phyloP scores from a whole-genome alignment of 306 rosid genomes.

The Corylus americana region DNA sequence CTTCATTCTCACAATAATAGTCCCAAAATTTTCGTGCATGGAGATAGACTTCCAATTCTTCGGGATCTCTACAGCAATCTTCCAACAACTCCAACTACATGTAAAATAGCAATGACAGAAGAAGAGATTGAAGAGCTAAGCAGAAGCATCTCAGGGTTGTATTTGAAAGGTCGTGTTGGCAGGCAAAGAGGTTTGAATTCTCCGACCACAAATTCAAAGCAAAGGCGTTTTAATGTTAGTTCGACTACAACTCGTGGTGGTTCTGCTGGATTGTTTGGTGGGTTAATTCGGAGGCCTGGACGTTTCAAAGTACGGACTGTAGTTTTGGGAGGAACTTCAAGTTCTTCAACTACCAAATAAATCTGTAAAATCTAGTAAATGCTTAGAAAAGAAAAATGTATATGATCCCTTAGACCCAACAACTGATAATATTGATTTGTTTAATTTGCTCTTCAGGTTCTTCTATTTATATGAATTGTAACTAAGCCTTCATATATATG shows the following conservation, averaged over 20 bases:
- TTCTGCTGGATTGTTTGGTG: background rate
- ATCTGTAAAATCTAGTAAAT: background rate
- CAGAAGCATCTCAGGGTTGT: background rate
- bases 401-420: no score
- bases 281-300: constrained; percentile 10
- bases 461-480: no score
- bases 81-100: background rate
- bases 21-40: background rate
- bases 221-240: background rate
- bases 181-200: background rate
- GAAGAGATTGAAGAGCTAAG: background rate
- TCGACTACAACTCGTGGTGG: background rate
- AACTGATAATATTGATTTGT: no score
- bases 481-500: no score
- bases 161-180: background rate
- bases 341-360: background rate
- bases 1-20: background rate
- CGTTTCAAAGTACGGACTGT: constrained; percentile 35
- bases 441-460: no score
- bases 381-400: no score
- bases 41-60: background rate
- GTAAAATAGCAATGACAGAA: background rate
- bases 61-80: background rate
- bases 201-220: background rate
- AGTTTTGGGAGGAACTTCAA: constrained; percentile 9